Base-by-base conservation (phyloP, 306 rosid species). In the Castanea crenata region DNA sequence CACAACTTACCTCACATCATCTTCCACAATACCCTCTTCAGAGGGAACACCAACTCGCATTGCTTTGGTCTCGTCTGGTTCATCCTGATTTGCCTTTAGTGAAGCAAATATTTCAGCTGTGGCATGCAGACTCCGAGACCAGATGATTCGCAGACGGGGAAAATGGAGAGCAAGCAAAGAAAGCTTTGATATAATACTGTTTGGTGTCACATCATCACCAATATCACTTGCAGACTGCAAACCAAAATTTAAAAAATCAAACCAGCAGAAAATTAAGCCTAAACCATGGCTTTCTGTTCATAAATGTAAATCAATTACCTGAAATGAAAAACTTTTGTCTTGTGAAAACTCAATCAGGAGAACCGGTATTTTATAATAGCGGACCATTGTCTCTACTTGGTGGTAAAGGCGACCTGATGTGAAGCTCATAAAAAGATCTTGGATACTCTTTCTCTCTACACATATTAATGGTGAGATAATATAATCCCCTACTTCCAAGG, bases 401-500 rank as follows among this genome's bases (percentile, higher is more conserved):
- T 93, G 85, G 87, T 92, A 95, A 69, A 95, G 99, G 68, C 98
- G 99, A 59, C 99, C 99, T 73, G 99, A 95, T 31, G 96, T 85
- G 88, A 95, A 95, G 89, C 98, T 95, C 99, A 84, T 88, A 78
- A 90, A 95, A 68, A 95, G 99, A 90, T 95, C 99, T 82, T 91
- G 97, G 78, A 95, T 94, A 83, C 99, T 94, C 91, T 94, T 94
- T 82, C 99, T 92, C 86, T 95, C 99, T 77, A 95, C 99, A 21
- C 99, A 95, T 71, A 92, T 95, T 75, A 79, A 89, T 23, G 99
- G 99, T 80, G 99, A 95, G 73, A 95, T 93, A 62, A 95, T 90
- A 85, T 95, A 95, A 84, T 95, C 99, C 49, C 99, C 99, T 83
- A 95, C 97, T 92, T 95, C 99, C 57, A 95, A 89, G 56, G 99